These are phyloP conservation scores for Globisporangium heterothallicum DNA, from an alignment of 352 stramenopile species.

Conservation along the genomic window DNA sequence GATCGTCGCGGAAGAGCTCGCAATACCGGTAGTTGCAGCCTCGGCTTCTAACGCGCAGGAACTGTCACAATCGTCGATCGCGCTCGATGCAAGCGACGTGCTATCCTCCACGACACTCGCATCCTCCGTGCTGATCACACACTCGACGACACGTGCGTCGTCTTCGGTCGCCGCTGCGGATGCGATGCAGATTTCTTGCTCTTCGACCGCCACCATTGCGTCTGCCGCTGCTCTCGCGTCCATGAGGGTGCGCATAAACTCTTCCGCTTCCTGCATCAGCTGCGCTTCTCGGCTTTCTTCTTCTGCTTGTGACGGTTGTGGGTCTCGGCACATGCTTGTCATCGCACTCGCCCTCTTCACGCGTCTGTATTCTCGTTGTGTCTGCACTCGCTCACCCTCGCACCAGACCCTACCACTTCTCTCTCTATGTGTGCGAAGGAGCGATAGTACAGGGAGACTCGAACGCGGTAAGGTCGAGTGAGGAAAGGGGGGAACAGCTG, in stretches of 20 bases:
- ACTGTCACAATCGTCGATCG: too few species aligned
- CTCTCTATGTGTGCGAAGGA: slow-evolving; percentile 3
- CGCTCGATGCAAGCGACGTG: too few species aligned
- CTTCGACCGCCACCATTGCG: background rate
- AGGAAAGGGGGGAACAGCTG: too few species aligned
- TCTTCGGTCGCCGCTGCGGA: background rate
- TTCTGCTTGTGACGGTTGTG: background rate
- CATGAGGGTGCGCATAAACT: slow-evolving; percentile 16
- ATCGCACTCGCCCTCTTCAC: background rate
- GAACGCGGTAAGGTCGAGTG: too few species aligned
- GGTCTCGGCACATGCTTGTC: background rate
- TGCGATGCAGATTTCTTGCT: background rate
- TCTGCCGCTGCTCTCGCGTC: slow-evolving; percentile 9
- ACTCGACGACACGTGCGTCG: background rate
- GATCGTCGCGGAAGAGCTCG: too few species aligned
- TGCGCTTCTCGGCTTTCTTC: slow-evolving; percentile 4
- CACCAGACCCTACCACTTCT: too few species aligned
- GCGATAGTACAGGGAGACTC: too few species aligned
- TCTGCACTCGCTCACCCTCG: background rate
- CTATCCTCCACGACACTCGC: too few species aligned
- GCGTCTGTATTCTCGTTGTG: background rate
- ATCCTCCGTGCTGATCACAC: background rate
- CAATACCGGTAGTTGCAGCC: background rate
- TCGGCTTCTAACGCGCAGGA: background rate
- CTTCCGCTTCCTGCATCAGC: slow-evolving; percentile 16